phyloP scores from a whole-genome alignment of 176 grass and related monocot species.

The Puccinellia tenuiflora region DNA sequence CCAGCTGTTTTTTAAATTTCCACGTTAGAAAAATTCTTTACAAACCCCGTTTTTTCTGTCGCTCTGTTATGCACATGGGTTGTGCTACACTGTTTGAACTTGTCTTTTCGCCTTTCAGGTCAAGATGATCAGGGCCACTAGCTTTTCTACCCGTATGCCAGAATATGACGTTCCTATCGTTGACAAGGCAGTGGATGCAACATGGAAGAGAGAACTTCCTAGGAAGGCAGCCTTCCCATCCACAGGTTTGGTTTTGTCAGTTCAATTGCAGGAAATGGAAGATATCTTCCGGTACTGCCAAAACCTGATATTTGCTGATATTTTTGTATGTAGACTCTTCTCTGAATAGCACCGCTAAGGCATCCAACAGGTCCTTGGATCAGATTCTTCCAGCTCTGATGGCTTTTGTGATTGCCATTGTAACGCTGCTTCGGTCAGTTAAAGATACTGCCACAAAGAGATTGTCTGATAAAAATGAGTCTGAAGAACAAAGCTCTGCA shows the following conservation, averaged over 20 bases:
- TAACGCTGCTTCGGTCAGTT: constrained; percentile 37
- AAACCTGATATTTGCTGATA: constrained; percentile 12
- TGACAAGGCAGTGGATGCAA: constrained; percentile 88
- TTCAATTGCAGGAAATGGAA: neutral
- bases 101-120: constrained; percentile 41
- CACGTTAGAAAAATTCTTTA: neutral
- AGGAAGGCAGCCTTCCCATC: constrained; percentile 1
- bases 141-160: constrained; percentile 68
- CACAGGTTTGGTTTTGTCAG: constrained; percentile 42
- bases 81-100: neutral
- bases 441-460: constrained; percentile 42
- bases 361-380: constrained; percentile 23
- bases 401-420: constrained; percentile 45
- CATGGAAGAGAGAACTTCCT: constrained; percentile 65
- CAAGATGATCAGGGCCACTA: constrained; percentile 72
- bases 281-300: neutral
- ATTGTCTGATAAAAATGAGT: constrained; percentile 28
- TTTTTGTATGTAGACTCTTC: constrained; percentile 29
- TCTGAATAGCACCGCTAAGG: neutral
- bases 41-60: neutral
- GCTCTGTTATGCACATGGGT: neutral
- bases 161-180: constrained; percentile 80
- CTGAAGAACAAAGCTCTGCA: constrained; percentile 23
- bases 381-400: constrained; percentile 35
- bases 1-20: neutral